Evolutionary conservation across 2,329 filamentous ascomycete genomes (phyloP), one percentile per base, ranked within the genome.

Genomic region (Cladophialophora immunda): DNA sequence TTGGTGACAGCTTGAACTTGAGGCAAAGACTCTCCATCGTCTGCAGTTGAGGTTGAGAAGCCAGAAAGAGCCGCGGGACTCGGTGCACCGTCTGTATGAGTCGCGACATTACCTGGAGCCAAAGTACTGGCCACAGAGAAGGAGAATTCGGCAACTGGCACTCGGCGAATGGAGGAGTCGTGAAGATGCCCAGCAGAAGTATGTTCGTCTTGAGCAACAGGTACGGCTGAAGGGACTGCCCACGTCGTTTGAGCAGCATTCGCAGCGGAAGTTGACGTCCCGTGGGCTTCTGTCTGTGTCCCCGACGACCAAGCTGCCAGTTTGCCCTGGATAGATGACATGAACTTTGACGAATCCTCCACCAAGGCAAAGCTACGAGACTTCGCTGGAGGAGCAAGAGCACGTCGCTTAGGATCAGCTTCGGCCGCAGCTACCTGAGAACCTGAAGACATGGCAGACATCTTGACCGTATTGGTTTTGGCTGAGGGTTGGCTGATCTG

Each of bases 81-180:
- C 36, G 66, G 62, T 41, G 41, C 62, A 27, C 69, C 67, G 50
- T 69, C 66, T 29, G 68, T 70, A 61, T 70, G 68, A 5, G 68
- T 68, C 7, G 63, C 53, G 4, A 65, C 17, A 6, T 68, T 45
- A 15, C 27, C 57, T 19, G 52, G 58, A 34, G 56, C 60, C 4
- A 70, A 34, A 32, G 52, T 32, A 25, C 17, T 30, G 25, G 19
- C 22, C 4, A 32, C 27, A 15, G 65, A 60, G 57, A 68, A 66
- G 11, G 65, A 59, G 15, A 68, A 64, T 29, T 68, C 63, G 13
- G 25, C 38, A 8, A 67, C 45, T 9, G 62, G 63, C 1, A 70
- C 53, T 36, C 64, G 59, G 7, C 63, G 65, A 61, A 68, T 55
- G 4, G 50, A 27, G 8, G 29, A 6, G 4, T 55, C 53, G 9